These are phyloP conservation scores for Paraleonurus japonicus DNA, from an alignment of 257 asterid species.

Conservation along the genomic window DNA sequence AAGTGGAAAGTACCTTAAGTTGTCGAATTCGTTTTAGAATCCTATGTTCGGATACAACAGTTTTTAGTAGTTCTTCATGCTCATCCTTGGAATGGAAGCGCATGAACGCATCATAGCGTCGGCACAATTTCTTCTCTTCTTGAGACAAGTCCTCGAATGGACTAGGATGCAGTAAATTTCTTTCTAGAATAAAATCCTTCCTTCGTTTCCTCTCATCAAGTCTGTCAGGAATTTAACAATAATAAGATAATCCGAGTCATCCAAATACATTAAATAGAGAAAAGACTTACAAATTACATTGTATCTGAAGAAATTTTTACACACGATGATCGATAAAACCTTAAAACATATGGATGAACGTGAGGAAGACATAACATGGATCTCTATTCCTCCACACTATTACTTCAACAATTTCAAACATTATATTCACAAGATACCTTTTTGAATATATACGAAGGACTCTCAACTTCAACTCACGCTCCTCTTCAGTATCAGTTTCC, in stretches of 20 bases:
- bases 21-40: constrained; percentile 59
- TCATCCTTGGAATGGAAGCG: constrained; percentile 78
- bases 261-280: background rate
- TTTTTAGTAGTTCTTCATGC: constrained; percentile 61
- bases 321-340: background rate
- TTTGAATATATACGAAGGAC: constrained; percentile 71
- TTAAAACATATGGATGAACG: background rate
- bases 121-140: constrained; percentile 66
- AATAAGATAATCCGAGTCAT: background rate
- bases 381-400: background rate
- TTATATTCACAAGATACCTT: constrained; percentile 43
- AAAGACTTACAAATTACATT: background rate
- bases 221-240: constrained; percentile 49
- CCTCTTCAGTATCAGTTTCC: constrained; percentile 74
- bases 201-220: constrained; percentile 86
- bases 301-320: background rate
- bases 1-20: constrained; percentile 53
- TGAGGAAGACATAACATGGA: constrained; percentile 2
- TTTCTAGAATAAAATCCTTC: constrained; percentile 71
- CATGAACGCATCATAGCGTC: constrained; percentile 65
- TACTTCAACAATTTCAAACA: background rate
- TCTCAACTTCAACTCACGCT: constrained; percentile 66
- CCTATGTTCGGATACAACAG: constrained; percentile 53
- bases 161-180: constrained; percentile 64
- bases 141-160: constrained; percentile 51